Conservation (phyloP, 108 stramenopile genomes). For the Poteriospumella lacustris region DNA sequence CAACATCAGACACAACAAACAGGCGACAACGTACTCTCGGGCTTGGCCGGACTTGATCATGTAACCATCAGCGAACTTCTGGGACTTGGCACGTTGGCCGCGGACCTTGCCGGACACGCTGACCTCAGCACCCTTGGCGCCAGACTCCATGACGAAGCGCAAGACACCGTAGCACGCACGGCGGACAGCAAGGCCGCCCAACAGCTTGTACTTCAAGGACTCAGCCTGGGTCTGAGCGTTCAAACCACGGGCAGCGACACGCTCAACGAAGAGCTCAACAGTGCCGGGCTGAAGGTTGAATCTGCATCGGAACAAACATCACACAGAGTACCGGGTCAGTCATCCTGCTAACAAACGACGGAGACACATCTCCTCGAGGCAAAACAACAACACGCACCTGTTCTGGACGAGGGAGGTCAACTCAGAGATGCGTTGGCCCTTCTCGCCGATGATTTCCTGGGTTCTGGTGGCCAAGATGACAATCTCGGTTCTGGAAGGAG, state of each 20-base stretch:
- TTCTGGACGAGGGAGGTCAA: conserved; percentile 97
- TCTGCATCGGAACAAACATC: conserved; percentile 17
- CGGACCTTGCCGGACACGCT: conserved; percentile 98
- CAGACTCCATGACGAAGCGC: conserved; percentile 98
- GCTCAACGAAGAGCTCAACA: conserved; percentile 97
- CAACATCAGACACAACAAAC: not conserved
- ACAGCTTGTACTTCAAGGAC: conserved; percentile 96
- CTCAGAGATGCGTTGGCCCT: conserved; percentile 98
- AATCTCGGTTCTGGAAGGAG: conserved; percentile 85
- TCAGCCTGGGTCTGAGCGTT: conserved; percentile 99
- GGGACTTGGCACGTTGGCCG: conserved; percentile 99
- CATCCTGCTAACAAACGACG: too few species aligned
- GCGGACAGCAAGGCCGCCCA: conserved; percentile 97
- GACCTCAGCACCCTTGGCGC: conserved; percentile 98
- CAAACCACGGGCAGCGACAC: conserved; percentile 94
- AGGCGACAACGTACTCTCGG: conserved; percentile 50
- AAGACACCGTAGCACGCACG: conserved; percentile 99
- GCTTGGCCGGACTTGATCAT: conserved; percentile 99
- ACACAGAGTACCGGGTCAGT: too few species aligned
- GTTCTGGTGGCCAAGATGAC: conserved; percentile 98
- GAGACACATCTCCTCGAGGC: too few species aligned
- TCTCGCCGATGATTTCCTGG: conserved; percentile 97
- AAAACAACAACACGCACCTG: conserved; percentile 41
- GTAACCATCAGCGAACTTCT: conserved; percentile 99
- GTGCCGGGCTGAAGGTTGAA: conserved; percentile 96